Conservation (phyloP, 2,329 filamentous ascomycete genomes). For the Aspergillus fructus region DNA sequence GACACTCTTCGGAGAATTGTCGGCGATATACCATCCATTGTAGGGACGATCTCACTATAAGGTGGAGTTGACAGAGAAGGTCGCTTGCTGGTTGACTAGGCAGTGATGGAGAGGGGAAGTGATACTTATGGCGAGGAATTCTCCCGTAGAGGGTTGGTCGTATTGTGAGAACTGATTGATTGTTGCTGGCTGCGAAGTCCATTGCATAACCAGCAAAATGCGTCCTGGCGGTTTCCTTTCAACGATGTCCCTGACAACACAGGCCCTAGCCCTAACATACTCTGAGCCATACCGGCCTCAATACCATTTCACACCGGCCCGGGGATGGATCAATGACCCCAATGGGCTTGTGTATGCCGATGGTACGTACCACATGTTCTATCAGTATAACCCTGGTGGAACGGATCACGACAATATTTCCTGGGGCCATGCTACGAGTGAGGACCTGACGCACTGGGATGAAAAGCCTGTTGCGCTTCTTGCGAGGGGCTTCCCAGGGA, state of each 20-base stretch:
- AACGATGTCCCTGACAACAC: neutral
- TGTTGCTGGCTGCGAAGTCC: no score
- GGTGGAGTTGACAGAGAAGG: no score
- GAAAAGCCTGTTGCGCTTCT: slow-evolving; percentile 33
- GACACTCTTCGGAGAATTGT: neutral
- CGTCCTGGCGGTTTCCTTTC: neutral
- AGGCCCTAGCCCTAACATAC: neutral
- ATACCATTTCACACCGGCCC: slow-evolving; percentile 10
- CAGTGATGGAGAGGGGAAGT: no score
- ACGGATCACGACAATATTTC: slow-evolving; percentile 43
- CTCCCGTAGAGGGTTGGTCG: no score
- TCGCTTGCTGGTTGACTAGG: no score
- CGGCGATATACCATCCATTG: no score
- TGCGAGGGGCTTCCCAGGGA: slow-evolving; percentile 42
- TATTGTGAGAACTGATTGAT: no score
- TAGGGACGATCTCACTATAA: no score
- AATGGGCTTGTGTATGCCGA: slow-evolving; percentile 12
- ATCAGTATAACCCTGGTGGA: slow-evolving; percentile 49
- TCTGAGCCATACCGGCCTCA: slow-evolving; percentile 8
- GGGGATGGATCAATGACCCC: slow-evolving; percentile 18
- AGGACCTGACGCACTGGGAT: slow-evolving; percentile 37
- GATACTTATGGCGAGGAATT: no score
- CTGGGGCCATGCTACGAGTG: slow-evolving; percentile 55
- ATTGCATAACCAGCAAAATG: neutral
- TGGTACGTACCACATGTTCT: slow-evolving; percentile 51